Evolutionary conservation across 2,329 filamentous ascomycete species (phyloP), one percentile per base, ranked within the genome.

Genomic region (Cercospora berteroae): DNA sequence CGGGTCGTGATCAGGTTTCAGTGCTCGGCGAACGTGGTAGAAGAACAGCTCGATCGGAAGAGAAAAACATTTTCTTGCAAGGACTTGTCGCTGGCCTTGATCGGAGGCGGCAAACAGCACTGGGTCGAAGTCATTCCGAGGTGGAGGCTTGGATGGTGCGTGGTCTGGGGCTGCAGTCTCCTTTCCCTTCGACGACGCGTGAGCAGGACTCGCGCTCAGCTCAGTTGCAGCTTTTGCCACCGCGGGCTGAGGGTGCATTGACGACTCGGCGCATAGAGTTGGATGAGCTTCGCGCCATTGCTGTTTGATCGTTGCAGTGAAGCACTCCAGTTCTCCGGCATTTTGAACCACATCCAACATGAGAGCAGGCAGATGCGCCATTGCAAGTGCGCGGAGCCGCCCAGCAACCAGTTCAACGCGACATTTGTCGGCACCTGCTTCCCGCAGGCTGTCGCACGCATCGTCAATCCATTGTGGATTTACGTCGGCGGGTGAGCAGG

Each of bases 11-110:
- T 60, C 23, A 16, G 18, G 58, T 3, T 20, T 9, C 31, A 60
- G 23, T 18, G 33, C 58, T 39, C 39, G 33, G 33, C 36, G 33
- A 16, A 60, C 18, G 58, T 60, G 58, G 39, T 60, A 42, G 36
- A 44, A 60, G 36, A 39, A 60, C 2, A 60, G 58, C 58, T 60
- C 58, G 16, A 60, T 44, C 23, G 58, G 58, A 12, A 60, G 18
- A 25, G 58, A 60, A 23, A 42, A 48, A n/a, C 33, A 33, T 48
- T 29, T 42, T 13, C 58, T 0, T 12, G 58, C 58, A 12, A 60
- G 58, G 16, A 48, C 33, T 27, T 48, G 12, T 25, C 58, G 33
- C 36, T 60, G 58, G 12, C 25, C 20, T 12, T n/a, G 33, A 48
- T 60, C 36, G 8, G 36, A 60, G 4, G 33, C 18, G 18, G 36